These are phyloP conservation scores for Piper betle DNA, from an alignment of 164 flowering plant genomes.

Conservation along the genomic window DNA sequence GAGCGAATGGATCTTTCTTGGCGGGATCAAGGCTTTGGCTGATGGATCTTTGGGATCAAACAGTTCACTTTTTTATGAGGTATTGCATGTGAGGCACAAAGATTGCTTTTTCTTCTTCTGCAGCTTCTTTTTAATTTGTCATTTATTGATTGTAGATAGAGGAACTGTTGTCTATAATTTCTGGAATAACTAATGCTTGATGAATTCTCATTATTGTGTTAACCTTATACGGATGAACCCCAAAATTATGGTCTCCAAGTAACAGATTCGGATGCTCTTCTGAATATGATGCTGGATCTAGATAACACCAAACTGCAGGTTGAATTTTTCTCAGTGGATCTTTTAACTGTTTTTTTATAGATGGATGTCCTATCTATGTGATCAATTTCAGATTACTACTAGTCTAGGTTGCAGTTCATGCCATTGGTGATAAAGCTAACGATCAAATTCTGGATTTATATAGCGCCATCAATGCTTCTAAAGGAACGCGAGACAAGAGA, in stretches of 20 bases:
- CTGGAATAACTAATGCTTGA: not conserved
- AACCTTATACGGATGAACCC: conserved; percentile 78
- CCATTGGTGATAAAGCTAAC: conserved; percentile 94
- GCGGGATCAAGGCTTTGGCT: conserved; percentile 87
- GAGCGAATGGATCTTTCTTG: conserved; percentile 74
- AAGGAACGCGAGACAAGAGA: conserved; percentile 70
- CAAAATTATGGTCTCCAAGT: conserved; percentile 67
- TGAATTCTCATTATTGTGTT: not conserved
- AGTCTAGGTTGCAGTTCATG: conserved; percentile 84
- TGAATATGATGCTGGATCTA: conserved; percentile 52
- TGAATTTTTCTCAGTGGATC: not conserved
- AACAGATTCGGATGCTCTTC: conserved; percentile 40
- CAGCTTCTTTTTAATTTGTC: not conserved
- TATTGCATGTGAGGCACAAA: conserved; percentile 8
- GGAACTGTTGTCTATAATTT: not conserved
- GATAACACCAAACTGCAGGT: conserved; percentile 87
- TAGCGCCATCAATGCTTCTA: conserved; percentile 35
- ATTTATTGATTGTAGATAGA: no score
- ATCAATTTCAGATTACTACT: not conserved
- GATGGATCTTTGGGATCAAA: conserved; percentile 97
- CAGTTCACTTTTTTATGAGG: conserved; percentile 89
- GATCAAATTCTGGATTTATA: conserved; percentile 66
- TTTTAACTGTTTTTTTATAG: no score
- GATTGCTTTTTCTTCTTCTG: not conserved
- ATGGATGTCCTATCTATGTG: no score